Base-by-base conservation (phyloP, 495 filamentous ascomycete species). In the Hypoxylon intermedium region DNA sequence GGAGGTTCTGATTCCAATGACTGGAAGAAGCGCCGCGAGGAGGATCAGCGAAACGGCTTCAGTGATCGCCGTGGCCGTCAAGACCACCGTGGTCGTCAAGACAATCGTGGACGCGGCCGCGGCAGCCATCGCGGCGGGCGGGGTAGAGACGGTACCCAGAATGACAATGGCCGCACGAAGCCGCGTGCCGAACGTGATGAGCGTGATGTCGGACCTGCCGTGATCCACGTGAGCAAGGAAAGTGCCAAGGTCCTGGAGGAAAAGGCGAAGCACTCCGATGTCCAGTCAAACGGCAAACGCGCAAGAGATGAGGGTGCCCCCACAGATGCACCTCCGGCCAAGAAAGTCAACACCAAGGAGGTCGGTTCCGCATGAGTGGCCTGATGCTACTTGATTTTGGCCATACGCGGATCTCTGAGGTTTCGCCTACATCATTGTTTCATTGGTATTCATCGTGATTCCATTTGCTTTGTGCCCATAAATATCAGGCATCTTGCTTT, bases 41-140 rank as follows among this genome's bases (percentile, higher is more conserved):
- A 89, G 19, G 87, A 89, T 62, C 82, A 84, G 63, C 82, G 84
- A 68, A 80, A 77, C 31, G 88, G 87, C 19, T 87, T 86, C 76
- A 71, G 67, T 37, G 72, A 77, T 49, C 71, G 73, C 49, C 60
- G 64, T 23, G 49, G 58, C 28, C 40, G 58, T 24, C 47, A 65
- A 21, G 65, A 72, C 20, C 58, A 79, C 52, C 72, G 73, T 13
- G 75, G 81, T 11, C 74, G n/a, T n/a, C n/a, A n/a, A n/a, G n/a
- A n/a, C n/a, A n/a, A n/a, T n/a, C n/a, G 73, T n/a, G 68, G 76
- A 12, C 63, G 77, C 9, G 62, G 75, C n/a, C 57, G 65, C 5
- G 67, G 68, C 30, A 49, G 53, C 42, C 26, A 48, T 18, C 65
- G 61, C 49, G 75, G 61, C 49, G 75, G 77, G 19, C 75, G 77